Evolutionary conservation across 257 asterid genomes (phyloP), one percentile per base, ranked within the genome.

Genomic region (Paulownia fortunei): DNA sequence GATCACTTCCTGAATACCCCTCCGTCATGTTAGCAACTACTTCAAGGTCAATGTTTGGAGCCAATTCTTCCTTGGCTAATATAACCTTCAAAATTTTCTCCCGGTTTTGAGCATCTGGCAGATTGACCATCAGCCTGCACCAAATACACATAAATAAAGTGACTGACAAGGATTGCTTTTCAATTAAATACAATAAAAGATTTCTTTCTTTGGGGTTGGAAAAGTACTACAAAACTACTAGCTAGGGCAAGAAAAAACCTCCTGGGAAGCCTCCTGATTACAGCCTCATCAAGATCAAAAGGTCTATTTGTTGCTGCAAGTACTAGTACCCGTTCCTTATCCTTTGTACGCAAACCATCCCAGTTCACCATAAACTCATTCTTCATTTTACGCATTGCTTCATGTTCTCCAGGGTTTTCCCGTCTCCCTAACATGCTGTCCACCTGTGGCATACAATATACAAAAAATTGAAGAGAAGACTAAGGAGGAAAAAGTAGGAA

Each of bases 1-100:
- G 66, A 88, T 88, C 92, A 52, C 92, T 87, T 79, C 92, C 92
- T 4, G 92, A 87, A 78, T 83, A 87, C 76, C 89, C 92, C n/a
- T 86, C 89, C 0, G 89, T 85, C 88, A 85, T 61, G 61, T 75
- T 85, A 75, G 90, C 87, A 19, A 88, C 83, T 66, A 83, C 88
- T 63, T 76, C 85, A 19, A 88, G 83, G 76, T 86, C 83, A 1
- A 86, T 62, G 2, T 42, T 61, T 37, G 90, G 80, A 59, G 74
- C 84, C 70, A 88, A 51, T 30, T 80, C 87, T 78, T 88, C 92
- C 70, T 81, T 78, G 41, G 86, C 84, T 34, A 88, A 72, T 68
- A 88, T 86, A 67, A 88, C 89, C 72, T 55, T 80, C 1, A 86
- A 39, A 44, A 88, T 88, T 69, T 88, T 88, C 73, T 74, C 86